Base-by-base conservation (phyloP, 805 yeast genomes). In the Zygoascus bituminiphila region DNA sequence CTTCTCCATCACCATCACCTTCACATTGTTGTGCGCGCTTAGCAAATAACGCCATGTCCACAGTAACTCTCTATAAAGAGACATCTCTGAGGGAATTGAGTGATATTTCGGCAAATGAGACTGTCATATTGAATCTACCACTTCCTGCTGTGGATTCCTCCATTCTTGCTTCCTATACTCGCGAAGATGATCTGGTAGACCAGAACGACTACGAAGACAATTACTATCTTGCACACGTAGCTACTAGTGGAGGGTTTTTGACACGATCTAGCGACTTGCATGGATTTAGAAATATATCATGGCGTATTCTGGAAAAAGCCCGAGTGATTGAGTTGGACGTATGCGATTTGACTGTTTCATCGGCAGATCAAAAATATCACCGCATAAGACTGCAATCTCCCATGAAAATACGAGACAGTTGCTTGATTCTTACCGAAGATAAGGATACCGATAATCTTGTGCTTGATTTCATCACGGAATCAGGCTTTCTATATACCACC, bases 401-500 rank as follows among this genome's bases (percentile, higher is more conserved):
- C 3, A 69, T 67, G 39, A 41, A 51, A 20, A 56, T 72, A 5
- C 56, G 62, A 31, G 45, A 60, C 1, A 56, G 66, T 40, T 76
- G 81, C 52, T 47, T 74, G 1, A 52, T 67, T 0, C 52, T 75
- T 2, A 48, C 62, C 8, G 70, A 71, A 29, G 61, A 61, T 26
- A 55, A 55, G 2, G 60, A 59, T 2, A 54, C 48, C 7, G 65
- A 61, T 7, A 31, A 49, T 35, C 52, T 81, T 0, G 56, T 78
- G n/a, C 51, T 80, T 17, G 87, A 82, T 60, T 55, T 78, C 7
- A 65, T 84, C 14, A 77, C 81, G 1, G 41, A 44, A 24, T 63
- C 68, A 19, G 82, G 76, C 48, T 62, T 77, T 15, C 61, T 83
- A 21, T 69, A 80, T 37, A 77, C 86, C 0, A 53, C 81, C 26